phyloP scores from a whole-genome alignment of 371 early-diverging fungal genomes.

The Lichtheimia ornata region DNA sequence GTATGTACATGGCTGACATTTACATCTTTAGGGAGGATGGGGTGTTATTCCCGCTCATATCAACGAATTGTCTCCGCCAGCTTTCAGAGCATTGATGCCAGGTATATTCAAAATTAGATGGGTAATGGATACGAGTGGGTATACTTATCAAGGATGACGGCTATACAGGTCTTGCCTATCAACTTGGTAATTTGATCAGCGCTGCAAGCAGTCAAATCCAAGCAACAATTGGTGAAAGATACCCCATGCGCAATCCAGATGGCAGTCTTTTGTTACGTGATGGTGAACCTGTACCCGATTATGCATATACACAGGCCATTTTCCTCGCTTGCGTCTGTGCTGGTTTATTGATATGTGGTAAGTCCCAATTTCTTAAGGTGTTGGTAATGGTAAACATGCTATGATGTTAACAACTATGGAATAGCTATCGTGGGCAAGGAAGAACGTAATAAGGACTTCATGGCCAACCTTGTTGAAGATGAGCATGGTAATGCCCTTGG shows the following conservation, averaged over 20 bases:
- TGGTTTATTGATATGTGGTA: slow-evolving; percentile 41
- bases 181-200: slow-evolving; percentile 70
- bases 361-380: too few species aligned
- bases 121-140: not conserved
- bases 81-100: slow-evolving; percentile 67
- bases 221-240: slow-evolving; percentile 60
- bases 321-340: slow-evolving; percentile 62
- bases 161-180: slow-evolving; percentile 56
- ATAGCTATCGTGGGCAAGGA: slow-evolving; percentile 42
- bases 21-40: slow-evolving; percentile 1
- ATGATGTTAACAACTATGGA: not conserved
- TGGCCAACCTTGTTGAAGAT: slow-evolving; percentile 30
- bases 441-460: slow-evolving; percentile 42
- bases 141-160: not conserved
- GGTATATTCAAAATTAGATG: slow-evolving; percentile 14
- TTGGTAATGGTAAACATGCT: too few species aligned
- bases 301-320: slow-evolving; percentile 65
- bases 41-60: slow-evolving; percentile 65
- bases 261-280: slow-evolving; percentile 31
- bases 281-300: slow-evolving; percentile 59
- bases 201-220: slow-evolving; percentile 71
- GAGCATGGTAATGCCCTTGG: slow-evolving; percentile 18
- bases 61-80: slow-evolving; percentile 67
- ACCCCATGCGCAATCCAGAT: slow-evolving; percentile 34
- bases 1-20: too few species aligned